phyloP scores from a whole-genome alignment of 495 filamentous ascomycete genomes.

The Aspergillus egyptiacus region DNA sequence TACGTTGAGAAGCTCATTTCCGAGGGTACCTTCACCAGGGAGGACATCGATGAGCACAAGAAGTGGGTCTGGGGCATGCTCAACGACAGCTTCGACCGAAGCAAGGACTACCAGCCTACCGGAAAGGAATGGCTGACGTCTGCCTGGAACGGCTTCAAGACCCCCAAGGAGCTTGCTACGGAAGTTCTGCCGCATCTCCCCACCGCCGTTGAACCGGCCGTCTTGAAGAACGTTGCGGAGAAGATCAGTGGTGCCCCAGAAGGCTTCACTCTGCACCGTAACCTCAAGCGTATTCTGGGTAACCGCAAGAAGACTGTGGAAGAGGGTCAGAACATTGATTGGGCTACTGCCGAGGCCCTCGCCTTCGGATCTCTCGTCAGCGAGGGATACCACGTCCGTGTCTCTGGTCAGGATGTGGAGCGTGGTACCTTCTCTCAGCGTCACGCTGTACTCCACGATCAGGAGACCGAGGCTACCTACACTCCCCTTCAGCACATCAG shows the following conservation, averaged over 20 bases:
- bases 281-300: conserved; percentile 91
- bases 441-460: conserved; percentile 95
- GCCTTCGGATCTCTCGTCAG: conserved; percentile 86
- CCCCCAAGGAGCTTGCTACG: conserved; percentile 91
- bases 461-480: conserved; percentile 86
- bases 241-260: conserved; percentile 71
- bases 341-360: conserved; percentile 93
- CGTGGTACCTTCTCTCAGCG: conserved; percentile 99
- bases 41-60: conserved; percentile 98
- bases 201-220: conserved; percentile 66
- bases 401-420: conserved; percentile 98
- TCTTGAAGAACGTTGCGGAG: conserved; percentile 71
- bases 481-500: conserved; percentile 86
- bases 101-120: conserved; percentile 94
- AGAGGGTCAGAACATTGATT: conserved; percentile 93
- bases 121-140: conserved; percentile 97
- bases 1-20: conserved; percentile 84
- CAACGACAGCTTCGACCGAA: conserved; percentile 91
- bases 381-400: conserved; percentile 93
- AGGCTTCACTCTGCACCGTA: conserved; percentile 82
- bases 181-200: conserved; percentile 91
- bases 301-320: conserved; percentile 87
- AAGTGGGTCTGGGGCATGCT: conserved; percentile 99
- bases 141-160: conserved; percentile 99
- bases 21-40: conserved; percentile 91